Percentiles rank a stretch among this genome's conserved stretches.
Conservation (phyloP, 768 basidiomycete species). For the Naganishia onofrii region DNA sequence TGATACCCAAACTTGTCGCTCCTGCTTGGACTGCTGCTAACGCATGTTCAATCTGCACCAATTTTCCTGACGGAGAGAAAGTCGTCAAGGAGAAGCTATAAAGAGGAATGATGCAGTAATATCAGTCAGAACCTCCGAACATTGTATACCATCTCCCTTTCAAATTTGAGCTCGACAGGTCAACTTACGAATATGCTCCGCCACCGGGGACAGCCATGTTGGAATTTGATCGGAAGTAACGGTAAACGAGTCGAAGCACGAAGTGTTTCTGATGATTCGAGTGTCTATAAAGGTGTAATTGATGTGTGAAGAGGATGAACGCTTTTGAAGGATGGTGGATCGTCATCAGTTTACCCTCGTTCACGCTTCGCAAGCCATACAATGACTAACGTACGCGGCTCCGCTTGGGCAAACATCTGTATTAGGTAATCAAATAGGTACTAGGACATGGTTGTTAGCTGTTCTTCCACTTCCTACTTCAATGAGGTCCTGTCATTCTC, state of each 20-base stretch:
- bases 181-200: slow-evolving; percentile 50
- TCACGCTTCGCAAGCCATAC: slow-evolving; percentile 5
- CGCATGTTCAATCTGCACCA: slow-evolving; percentile 99
- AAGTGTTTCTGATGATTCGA: neutral
- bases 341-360: neutral
- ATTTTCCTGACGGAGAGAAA: slow-evolving; percentile 95
- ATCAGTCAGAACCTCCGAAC: neutral
- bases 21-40: slow-evolving; percentile 92
- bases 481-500: no score
- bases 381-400: neutral
- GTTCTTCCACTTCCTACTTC: no score
- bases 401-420: neutral
- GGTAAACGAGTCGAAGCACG: neutral
- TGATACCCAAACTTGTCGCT: slow-evolving; percentile 95
- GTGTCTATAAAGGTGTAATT: neutral
- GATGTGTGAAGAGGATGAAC: no score
- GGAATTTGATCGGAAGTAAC: neutral
- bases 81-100: slow-evolving; percentile 95
- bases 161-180: neutral
- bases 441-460: no score
- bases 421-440: neutral
- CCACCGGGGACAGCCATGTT: slow-evolving; percentile 51
- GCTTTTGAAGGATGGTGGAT: neutral
- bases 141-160: neutral
- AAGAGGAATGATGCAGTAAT: neutral